A percentile compares a stretch with the other conserved stretches of the same genome.
phyloP scores from a whole-genome alignment of 305 asterid species.

The Andrographis paniculata region DNA sequence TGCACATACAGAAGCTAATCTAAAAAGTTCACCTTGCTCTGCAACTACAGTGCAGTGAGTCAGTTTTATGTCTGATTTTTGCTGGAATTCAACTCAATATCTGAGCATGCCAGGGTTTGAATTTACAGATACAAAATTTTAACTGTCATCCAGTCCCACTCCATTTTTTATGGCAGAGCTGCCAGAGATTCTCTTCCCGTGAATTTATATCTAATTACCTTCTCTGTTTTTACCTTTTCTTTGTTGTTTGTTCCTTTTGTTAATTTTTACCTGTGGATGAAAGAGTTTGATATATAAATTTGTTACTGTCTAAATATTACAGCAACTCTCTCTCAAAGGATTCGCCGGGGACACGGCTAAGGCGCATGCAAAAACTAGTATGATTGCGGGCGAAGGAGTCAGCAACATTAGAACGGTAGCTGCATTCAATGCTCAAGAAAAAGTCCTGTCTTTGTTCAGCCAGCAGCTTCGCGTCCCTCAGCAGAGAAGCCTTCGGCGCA shows the following conservation, averaged over 20 bases:
- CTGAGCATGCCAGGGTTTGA: constrained; percentile 19
- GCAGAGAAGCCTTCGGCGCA: constrained; percentile 57
- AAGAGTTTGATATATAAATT: constrained; percentile 1
- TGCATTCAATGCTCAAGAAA: constrained; percentile 88
- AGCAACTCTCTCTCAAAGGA: constrained; percentile 94
- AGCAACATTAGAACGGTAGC: constrained; percentile 96
- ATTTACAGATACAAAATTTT: constrained; percentile 18
- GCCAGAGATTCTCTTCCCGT: constrained; percentile 42
- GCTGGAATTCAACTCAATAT: constrained; percentile 17
- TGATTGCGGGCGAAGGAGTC: constrained; percentile 98
- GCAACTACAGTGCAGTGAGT: constrained; percentile 19
- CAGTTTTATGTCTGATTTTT: constrained; percentile 19
- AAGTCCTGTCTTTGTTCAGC: constrained; percentile 56
- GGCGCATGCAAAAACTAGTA: constrained; percentile 94
- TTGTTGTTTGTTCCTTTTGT: background rate
- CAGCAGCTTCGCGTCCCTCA: constrained; percentile 77
- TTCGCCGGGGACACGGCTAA: constrained; percentile 97
- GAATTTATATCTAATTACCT: constrained; percentile 13
- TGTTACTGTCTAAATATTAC: constrained; percentile 20
- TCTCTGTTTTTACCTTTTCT: background rate
- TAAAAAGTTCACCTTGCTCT: constrained; percentile 18
- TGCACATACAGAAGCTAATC: constrained; percentile 1
- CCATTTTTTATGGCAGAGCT: constrained; percentile 19
- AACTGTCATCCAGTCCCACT: constrained; percentile 12
- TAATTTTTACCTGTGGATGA: background rate